These are phyloP conservation scores for Sporobolus alterniflorus DNA, from an alignment of 202 grass and related monocot species.

Conservation along the genomic window DNA sequence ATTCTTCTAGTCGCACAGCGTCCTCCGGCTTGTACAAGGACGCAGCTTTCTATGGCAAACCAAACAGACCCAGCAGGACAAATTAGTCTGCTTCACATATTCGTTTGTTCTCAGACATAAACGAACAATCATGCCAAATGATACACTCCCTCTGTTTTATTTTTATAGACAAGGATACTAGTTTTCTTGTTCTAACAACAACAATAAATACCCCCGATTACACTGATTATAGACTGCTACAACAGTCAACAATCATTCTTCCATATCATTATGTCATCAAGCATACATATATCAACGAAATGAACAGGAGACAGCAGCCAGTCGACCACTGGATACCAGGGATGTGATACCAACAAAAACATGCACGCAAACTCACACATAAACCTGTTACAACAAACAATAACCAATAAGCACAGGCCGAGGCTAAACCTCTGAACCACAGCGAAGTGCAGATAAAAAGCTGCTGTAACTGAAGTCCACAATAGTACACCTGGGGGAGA, in stretches of 20 bases:
- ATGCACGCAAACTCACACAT: conserved; percentile 20
- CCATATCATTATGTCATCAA: neutral
- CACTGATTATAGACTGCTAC: too few relatives aligned
- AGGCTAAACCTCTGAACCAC: conserved; percentile 44
- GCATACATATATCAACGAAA: neutral
- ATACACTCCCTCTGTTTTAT: neutral
- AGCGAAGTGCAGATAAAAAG: conserved; percentile 48
- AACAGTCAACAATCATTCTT: too few relatives aligned
- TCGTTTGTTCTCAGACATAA: neutral
- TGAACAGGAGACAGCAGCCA: neutral
- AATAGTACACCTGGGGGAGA: conserved; percentile 42
- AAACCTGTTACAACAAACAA: conserved; percentile 49
- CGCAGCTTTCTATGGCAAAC: neutral
- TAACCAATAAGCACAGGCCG: conserved; percentile 37
- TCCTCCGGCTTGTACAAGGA: too few relatives aligned
- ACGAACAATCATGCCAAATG: neutral
- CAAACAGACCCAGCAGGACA: neutral
- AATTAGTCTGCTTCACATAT: neutral
- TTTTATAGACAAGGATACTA: too few relatives aligned
- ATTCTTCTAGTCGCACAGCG: too few relatives aligned
- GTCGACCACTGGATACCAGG: conserved; percentile 14
- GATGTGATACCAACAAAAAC: conserved; percentile 5
- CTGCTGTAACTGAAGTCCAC: conserved; percentile 48
- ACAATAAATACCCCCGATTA: too few relatives aligned
- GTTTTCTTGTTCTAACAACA: too few relatives aligned